phyloP scores from a whole-genome alignment of 2,329 filamentous ascomycete species.

The Sphaerulina musiva region DNA sequence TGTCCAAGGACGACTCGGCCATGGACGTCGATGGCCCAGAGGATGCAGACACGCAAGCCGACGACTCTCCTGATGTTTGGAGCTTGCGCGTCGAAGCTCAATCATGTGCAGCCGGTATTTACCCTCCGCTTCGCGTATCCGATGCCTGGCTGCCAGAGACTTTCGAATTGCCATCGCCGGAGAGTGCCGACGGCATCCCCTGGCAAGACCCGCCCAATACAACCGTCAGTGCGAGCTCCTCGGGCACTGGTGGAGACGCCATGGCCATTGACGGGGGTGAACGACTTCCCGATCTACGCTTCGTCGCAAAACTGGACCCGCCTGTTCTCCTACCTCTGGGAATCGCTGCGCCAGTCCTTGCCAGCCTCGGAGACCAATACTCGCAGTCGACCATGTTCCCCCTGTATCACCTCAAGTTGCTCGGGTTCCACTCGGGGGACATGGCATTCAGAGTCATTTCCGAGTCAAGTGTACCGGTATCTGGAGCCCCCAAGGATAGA shows the following conservation, averaged over 20 bases:
- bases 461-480: conserved; percentile 7
- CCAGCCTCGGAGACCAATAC: conserved; percentile 53
- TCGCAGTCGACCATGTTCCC: conserved; percentile 32
- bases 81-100: conserved; percentile 62
- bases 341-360: conserved; percentile 54
- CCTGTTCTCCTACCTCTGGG: conserved; percentile 58
- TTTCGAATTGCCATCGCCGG: conserved; percentile 61
- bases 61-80: conserved; percentile 46
- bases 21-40: conserved; percentile 32
- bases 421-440: conserved; percentile 15
- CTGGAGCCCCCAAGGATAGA: conserved; percentile 6
- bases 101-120: conserved; percentile 41
- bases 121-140: conserved; percentile 61
- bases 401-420: conserved; percentile 21
- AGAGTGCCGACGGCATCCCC: conserved; percentile 43
- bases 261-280: conserved; percentile 44
- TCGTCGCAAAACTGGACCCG: conserved; percentile 67
- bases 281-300: conserved; percentile 64
- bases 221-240: conserved; percentile 40
- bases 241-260: conserved; percentile 39
- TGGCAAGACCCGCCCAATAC: conserved; percentile 68
- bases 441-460: background rate
- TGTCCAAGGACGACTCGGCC: conserved; percentile 31
- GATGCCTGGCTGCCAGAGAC: conserved; percentile 65
- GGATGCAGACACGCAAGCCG: background rate